Evolutionary conservation across 1,284 basidiomycete genomes (phyloP), one percentile per base, ranked within the genome.

Genomic region (Ustilago sp.): DNA sequence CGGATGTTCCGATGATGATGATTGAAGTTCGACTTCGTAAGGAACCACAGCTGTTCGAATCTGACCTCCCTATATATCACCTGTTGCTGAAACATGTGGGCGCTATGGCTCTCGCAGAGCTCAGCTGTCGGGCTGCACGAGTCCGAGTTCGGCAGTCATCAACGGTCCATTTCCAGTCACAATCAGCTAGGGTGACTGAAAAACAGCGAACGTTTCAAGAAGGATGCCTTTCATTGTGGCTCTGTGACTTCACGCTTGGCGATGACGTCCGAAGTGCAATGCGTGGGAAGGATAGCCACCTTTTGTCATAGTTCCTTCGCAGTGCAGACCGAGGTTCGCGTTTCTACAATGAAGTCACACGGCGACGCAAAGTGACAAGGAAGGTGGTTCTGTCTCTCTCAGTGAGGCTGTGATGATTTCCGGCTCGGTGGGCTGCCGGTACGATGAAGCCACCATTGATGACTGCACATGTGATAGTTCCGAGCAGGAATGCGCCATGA

Each of bases 1-100:
- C 51, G 61, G 39, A 28, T 50, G 32, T 28, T 54, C 36, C 56
- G 57, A 59, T 15, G 34, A 15, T 17, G 50, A 53, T 59, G 51
- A 34, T 6, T 51, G 35, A 51, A 41, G 36, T 17, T 23, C 12
- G 17, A 53, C 2, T 15, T 41, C 4, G 39, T 41, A 19, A 45
- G 36, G 13, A 38, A 9, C 13, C 36, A 9, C 36, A 38, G 13
- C 36, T 9, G 36, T 38, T 8, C 8, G 36, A 13, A 8, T 38
- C 36, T 38, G 36, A 8, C n/a, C 43, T n/a, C 7, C 19, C 19
- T 45, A 19, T 45, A 23, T 45, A 45, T 23, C 43, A 19, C n/a
- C n/a, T 8, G 7, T 45, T 45, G 43, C 43, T 45, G 7, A 19
- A 41, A 11, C 43, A 8, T 8, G 9, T 45, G 43, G 19, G 43